Conservation (phyloP, 2,329 filamentous ascomycete species). For the Colletotrichum lindemuthianum region DNA sequence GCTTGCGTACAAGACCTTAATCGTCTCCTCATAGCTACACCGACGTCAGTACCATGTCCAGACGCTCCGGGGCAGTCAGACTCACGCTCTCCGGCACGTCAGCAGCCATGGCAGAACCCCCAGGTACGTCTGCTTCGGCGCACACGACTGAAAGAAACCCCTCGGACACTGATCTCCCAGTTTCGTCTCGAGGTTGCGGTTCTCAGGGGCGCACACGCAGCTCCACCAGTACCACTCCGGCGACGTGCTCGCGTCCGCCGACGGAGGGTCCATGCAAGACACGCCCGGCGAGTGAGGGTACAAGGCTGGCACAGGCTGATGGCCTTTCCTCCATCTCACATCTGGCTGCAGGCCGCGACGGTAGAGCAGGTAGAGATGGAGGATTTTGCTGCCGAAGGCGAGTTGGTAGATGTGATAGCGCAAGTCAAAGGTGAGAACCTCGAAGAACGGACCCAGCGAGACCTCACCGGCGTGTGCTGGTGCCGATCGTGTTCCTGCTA, state of each 20-base stretch:
- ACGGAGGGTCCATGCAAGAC: conserved; percentile 33
- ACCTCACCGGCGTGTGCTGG: background rate
- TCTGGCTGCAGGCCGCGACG: conserved; percentile 31
- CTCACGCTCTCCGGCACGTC: conserved; percentile 36
- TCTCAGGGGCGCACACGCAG: conserved; percentile 34
- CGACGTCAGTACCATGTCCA: conserved; percentile 15
- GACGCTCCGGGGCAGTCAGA: conserved; percentile 2
- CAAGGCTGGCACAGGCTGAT: conserved; percentile 33
- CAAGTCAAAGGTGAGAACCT: conserved; percentile 31
- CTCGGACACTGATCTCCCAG: conserved; percentile 33
- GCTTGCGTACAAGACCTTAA: conserved; percentile 34
- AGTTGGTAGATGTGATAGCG: conserved; percentile 36
- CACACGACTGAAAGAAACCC: conserved; percentile 34
- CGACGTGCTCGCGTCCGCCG: conserved; percentile 22
- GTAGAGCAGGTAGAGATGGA: conserved; percentile 35
- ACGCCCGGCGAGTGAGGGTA: conserved; percentile 35
- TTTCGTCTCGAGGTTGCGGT: conserved; percentile 29
- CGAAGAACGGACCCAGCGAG: conserved; percentile 28
- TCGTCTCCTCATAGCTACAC: conserved; percentile 35
- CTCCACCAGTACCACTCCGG: conserved; percentile 38
- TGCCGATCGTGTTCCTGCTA: background rate
- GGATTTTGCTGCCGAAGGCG: conserved; percentile 30
- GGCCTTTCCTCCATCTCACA: conserved; percentile 34
- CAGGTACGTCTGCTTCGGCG: conserved; percentile 30
- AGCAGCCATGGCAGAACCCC: conserved; percentile 32